Percentiles rank a stretch among this genome's conserved stretches.
Evolutionary conservation across 1,284 basidiomycete genomes (phyloP).

Genomic region (Vanrija sp.): DNA sequence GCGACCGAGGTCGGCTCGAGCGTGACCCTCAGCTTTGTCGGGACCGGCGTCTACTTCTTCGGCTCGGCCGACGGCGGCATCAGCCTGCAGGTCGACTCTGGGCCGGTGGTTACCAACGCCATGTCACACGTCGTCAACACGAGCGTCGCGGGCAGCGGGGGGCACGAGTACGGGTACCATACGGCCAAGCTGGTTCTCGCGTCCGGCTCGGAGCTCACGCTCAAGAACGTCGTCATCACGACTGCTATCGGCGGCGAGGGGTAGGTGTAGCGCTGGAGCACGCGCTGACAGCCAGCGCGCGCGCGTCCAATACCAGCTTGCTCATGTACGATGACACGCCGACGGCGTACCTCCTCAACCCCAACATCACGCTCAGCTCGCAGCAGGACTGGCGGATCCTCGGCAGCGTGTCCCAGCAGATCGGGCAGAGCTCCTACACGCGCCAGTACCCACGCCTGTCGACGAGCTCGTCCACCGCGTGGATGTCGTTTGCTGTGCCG

Average conservation of each 20-base stretch:
- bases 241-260: neutral
- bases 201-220: neutral
- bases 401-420: too few species aligned
- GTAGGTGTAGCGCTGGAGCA: neutral
- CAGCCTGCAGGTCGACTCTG: neutral
- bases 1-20: neutral
- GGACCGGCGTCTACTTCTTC: conserved; percentile 4
- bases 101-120: neutral
- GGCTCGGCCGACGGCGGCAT: neutral
- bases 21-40: neutral
- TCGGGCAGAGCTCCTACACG: too few species aligned
- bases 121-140: neutral
- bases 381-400: too few species aligned
- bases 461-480: too few species aligned
- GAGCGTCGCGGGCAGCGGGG: neutral
- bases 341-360: too few species aligned
- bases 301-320: neutral
- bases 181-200: neutral
- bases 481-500: neutral
- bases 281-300: neutral
- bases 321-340: too few species aligned
- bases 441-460: too few species aligned
- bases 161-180: neutral
- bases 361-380: too few species aligned
- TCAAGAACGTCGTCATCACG: neutral